phyloP scores from a whole-genome alignment of 139 green algal genomes.

The Coccomyxa sp. region DNA sequence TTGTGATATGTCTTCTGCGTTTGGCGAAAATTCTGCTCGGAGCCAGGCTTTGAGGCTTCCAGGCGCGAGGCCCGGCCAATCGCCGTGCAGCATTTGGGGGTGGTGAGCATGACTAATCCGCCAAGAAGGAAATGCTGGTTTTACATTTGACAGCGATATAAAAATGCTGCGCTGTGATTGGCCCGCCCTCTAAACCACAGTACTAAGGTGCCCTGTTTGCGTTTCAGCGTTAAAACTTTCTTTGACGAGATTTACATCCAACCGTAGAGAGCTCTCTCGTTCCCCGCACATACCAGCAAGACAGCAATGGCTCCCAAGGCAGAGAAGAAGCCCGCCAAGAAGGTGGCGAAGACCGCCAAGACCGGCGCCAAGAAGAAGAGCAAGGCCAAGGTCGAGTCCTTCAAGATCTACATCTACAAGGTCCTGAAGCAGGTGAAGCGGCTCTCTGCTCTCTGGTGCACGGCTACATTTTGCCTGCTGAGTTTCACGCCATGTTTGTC shows the following conservation, averaged over 20 bases:
- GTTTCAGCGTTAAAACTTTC: too few species aligned
- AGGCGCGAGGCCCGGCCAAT: background rate
- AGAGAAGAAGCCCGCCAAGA: slow-evolving; percentile 44
- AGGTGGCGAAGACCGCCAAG: slow-evolving; percentile 23
- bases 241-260: too few species aligned
- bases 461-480: background rate
- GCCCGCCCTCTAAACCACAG: background rate
- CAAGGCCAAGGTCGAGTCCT: slow-evolving; percentile 24
- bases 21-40: background rate
- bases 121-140: background rate
- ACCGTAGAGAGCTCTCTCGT: too few species aligned
- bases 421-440: slow-evolving; percentile 43
- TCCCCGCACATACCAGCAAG: too few species aligned
- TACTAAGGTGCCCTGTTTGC: background rate
- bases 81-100: background rate
- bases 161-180: background rate
- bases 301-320: slow-evolving; percentile 22
- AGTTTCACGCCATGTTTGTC: background rate
- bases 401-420: slow-evolving; percentile 45
- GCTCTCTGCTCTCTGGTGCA: too few species aligned
- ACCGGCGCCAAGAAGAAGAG: slow-evolving; percentile 19
- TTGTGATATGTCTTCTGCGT: background rate
- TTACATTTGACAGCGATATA: too few species aligned
- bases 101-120: background rate
- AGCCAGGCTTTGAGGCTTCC: background rate